Evolutionary conservation across 257 asterid genomes (phyloP), one percentile per base, ranked within the genome.

Genomic region (Linderniella brevidens): DNA sequence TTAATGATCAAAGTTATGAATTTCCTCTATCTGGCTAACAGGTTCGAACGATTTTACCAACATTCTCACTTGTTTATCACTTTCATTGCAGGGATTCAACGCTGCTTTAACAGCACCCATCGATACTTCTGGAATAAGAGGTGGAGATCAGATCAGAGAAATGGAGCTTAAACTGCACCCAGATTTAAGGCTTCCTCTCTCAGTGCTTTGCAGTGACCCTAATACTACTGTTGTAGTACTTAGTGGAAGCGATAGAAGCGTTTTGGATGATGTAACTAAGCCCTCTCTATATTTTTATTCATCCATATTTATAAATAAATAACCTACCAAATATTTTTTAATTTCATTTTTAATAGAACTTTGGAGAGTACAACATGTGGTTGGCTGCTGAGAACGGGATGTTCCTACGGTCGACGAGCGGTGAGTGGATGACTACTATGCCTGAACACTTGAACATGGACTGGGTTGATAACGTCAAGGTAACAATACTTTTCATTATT

Each of bases 401-500:
- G 98, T 88, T 88, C 66, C 73, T 88, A 54, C 78, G 98, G 50
- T 73, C 86, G 36, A 81, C 96, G 13, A 77, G 56, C 37, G 87
- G 94, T 41, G 75, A 67, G 17, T 88, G 98, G 98, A 88, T 84
- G 98, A 88, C 98, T 16, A 84, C 98, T 4, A 84, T 88, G 98
- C 98, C 98, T 13, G 98, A 88, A 61, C 93, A 84, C 72, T 72
- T 88, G 68, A 78, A 69, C 54, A 84, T 78, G 96, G 98, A 88
- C 9, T 88, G 98, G 98, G 87, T 88, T 37, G 98, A 84, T 60
- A 78, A 94, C 17, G 80, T 84, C 32, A 75, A 69, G 93, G 98
- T 81, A 73, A 13, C 38, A 48, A 9, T 43, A 8, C 17, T 1
- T 3, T 5, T 1, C 48, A 1, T 16, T 43, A 9, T 39, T 6